Percentiles rank a stretch among this genome's conserved stretches.
These are phyloP conservation scores for Senecio squalidus DNA, from an alignment of 140 eudicot species.

Conservation along the genomic window DNA sequence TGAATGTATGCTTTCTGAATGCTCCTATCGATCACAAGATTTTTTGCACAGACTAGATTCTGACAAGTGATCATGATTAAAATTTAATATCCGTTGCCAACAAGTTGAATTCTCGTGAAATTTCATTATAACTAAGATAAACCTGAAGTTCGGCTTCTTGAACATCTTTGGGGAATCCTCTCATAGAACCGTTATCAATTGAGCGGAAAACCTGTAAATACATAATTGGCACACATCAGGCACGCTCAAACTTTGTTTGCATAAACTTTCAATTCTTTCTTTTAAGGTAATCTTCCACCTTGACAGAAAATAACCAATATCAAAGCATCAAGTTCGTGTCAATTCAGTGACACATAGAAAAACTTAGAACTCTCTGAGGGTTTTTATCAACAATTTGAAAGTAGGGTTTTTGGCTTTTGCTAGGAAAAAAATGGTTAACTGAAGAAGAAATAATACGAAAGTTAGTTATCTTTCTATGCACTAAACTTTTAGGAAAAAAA, in stretches of 20 bases:
- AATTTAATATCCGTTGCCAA: neutral
- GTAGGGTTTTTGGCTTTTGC: too few species aligned
- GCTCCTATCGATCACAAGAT: conserved; percentile 72
- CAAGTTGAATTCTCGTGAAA: neutral
- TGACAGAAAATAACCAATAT: neutral
- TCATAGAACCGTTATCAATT: conserved; percentile 83
- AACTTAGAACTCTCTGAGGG: too few species aligned
- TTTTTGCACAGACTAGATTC: conserved; percentile 68
- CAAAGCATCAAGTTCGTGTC: neutral
- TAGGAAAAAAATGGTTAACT: neutral
- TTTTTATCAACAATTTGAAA: too few species aligned
- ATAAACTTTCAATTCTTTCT: too few species aligned
- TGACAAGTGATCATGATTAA: conserved; percentile 22
- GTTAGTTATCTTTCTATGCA: neutral
- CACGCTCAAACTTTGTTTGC: neutral
- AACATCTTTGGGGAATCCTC: conserved; percentile 77
- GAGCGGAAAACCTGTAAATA: conserved; percentile 71
- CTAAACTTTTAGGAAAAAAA: neutral
- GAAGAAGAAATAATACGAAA: neutral
- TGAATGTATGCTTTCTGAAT: conserved; percentile 78
- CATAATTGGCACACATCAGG: conserved; percentile 2
- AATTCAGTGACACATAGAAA: too few species aligned
- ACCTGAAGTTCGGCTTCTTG: conserved; percentile 62
- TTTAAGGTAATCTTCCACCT: too few species aligned
- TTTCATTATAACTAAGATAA: conserved; percentile 8